These are phyloP conservation scores for Clarireedia monteithiana DNA, from an alignment of 2,329 filamentous ascomycete genomes.

Conservation along the genomic window DNA sequence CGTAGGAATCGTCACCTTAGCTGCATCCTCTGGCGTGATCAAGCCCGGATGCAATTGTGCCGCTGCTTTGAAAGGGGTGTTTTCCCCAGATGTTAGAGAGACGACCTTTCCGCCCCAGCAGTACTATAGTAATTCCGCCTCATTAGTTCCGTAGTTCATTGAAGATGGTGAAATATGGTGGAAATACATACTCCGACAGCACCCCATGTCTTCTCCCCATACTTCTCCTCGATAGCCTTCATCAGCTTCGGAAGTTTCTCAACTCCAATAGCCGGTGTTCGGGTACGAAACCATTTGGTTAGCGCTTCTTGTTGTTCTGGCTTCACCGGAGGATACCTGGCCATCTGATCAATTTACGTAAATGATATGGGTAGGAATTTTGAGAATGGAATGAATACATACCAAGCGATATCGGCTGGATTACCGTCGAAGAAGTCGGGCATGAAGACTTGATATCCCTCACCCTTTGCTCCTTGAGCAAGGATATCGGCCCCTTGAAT, in stretches of 20 bases:
- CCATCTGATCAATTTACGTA: neutral
- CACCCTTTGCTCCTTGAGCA: slow-evolving; percentile 34
- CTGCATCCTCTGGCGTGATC: slow-evolving; percentile 53
- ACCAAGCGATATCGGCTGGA: slow-evolving; percentile 39
- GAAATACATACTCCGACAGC: slow-evolving; percentile 9
- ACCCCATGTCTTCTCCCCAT: slow-evolving; percentile 41
- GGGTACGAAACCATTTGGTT: slow-evolving; percentile 10
- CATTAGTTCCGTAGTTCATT: neutral
- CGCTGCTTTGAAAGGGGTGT: slow-evolving; percentile 39
- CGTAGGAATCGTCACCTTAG: slow-evolving; percentile 51
- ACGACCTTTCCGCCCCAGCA: slow-evolving; percentile 25
- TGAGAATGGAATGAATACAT: slow-evolving; percentile 20
- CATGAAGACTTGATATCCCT: slow-evolving; percentile 75
- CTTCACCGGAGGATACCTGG: slow-evolving; percentile 13
- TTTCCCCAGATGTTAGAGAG: slow-evolving; percentile 14
- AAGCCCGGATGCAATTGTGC: slow-evolving; percentile 50
- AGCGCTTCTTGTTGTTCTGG: slow-evolving; percentile 10
- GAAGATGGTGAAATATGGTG: neutral
- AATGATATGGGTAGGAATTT: neutral
- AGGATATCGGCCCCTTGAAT: slow-evolving; percentile 62
- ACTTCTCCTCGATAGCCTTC: slow-evolving; percentile 38
- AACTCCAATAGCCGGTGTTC: slow-evolving; percentile 30
- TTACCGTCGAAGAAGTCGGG: slow-evolving; percentile 80
- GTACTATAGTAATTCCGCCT: slow-evolving; percentile 8
- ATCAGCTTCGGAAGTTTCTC: slow-evolving; percentile 43